A percentile compares a stretch with the other conserved stretches of the same genome.
Conservation (phyloP, 1,284 basidiomycete genomes). For the Xerocomus nothofagi region DNA sequence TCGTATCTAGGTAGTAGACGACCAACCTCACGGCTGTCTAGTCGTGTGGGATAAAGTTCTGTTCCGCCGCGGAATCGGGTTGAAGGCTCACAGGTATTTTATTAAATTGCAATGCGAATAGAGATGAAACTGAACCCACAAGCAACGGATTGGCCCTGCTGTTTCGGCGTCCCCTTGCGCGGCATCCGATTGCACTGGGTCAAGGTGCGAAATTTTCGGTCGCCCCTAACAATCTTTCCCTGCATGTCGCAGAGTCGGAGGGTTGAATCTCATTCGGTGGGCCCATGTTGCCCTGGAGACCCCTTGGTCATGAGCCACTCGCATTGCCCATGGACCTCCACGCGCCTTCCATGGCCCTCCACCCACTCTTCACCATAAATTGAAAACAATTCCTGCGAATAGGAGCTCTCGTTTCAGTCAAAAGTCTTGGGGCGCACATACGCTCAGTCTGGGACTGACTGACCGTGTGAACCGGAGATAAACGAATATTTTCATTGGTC, state of each 20-base stretch:
- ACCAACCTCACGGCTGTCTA: not conserved
- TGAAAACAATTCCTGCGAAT: constrained; percentile 9
- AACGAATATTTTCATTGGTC: too few relatives aligned
- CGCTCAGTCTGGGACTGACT: too few relatives aligned
- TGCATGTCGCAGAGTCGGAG: not conserved
- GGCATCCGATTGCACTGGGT: not conserved
- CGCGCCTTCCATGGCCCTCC: not conserved
- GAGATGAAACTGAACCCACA: not conserved
- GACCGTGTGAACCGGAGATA: too few relatives aligned
- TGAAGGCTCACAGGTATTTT: constrained; percentile 3
- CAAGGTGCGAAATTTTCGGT: not conserved
- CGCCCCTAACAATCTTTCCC: not conserved
- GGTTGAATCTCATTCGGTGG: not conserved
- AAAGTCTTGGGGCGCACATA: constrained; percentile 16
- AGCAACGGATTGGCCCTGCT: not conserved
- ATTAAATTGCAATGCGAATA: not conserved
- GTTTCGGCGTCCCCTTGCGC: constrained; percentile 3
- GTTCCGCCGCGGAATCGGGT: not conserved
- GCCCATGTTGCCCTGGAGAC: not conserved
- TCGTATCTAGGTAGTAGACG: not conserved
- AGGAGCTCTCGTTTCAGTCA: constrained; percentile 7
- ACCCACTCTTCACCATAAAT: constrained; percentile 3
- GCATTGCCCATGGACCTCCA: not conserved
- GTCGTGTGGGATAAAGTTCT: not conserved
- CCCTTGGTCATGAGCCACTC: not conserved